These are phyloP conservation scores for Eucalyptus regnans DNA, from an alignment of 345 rosid species.

Conservation along the genomic window DNA sequence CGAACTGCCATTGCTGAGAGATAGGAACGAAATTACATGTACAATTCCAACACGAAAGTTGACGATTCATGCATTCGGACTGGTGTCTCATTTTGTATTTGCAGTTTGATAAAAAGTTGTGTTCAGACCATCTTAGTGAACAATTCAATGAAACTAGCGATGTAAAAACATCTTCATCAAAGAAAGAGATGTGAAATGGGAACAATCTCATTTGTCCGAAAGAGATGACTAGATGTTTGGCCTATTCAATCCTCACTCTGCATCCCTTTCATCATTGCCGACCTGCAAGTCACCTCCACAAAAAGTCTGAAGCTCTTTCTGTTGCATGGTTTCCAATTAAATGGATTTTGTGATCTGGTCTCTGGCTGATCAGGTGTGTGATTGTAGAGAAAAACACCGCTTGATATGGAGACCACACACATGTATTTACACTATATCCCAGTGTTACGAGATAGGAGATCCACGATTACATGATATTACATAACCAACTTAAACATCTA, in stretches of 20 bases:
- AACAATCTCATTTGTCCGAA: background rate
- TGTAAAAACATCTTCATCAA: background rate
- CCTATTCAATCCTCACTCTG: background rate
- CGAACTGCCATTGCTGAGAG: background rate
- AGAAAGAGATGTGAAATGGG: background rate
- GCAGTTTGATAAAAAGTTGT: background rate
- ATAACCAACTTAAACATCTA: rapidly evolving
- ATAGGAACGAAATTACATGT: background rate
- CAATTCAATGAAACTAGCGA: background rate
- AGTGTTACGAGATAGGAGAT: background rate
- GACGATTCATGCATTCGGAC: background rate
- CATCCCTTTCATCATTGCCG: background rate
- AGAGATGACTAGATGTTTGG: background rate
- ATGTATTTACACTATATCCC: rapidly evolving
- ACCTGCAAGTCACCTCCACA: background rate
- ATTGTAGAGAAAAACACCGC: background rate
- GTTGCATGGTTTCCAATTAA: background rate
- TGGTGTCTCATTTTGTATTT: background rate
- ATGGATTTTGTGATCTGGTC: background rate
- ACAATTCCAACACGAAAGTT: too few species aligned
- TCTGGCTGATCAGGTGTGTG: background rate
- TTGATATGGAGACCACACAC: background rate
- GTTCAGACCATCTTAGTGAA: too few species aligned
- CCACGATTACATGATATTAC: background rate
- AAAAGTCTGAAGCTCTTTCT: background rate